Evolutionary conservation across 192 early-diverging fungal genomes (phyloP), one percentile per base, ranked within the genome.

Genomic region (Phycomyces nitens): DNA sequence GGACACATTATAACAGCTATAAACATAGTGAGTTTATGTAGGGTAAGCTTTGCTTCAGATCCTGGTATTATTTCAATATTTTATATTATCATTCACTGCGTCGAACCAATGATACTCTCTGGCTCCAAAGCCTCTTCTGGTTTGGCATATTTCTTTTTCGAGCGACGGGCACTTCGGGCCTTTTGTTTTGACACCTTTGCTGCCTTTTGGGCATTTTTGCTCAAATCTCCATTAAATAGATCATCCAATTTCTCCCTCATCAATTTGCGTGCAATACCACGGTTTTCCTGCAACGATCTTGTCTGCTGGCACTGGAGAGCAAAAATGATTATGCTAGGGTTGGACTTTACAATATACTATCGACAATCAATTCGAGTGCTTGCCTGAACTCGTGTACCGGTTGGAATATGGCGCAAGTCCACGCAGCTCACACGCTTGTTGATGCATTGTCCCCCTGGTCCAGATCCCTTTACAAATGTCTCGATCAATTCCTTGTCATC

Each of bases 361-460:
- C n/a, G 15, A 49, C 18, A 53, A 50, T 22, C 26, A 34, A 62
- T 72, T 1, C 8, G 72, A 41, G 26, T 12, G 40, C 51, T 68
- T 64, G 75, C 80, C 62, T 83, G 84, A 27, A 87, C 78, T 12
- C 80, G 66, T 42, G 86, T 84, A 21, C 82, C 84, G 0, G 90
- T 92, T 14, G 89, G 89, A 27, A 77, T 76, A 77, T 92, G 90
- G 43, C 77, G 69, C 7, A 92, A 72, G 60, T 89, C 85, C 1
- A 90, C 89, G 57, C 89, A 89, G 53, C 77, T 88, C 53, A 81
- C 85, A 5, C 87, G 85, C 59, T 89, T 92, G 75, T 92, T 92
- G 43, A 92, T 81, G 65, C 88, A 89, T 65, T 92, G 90, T 0
- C 90, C 90, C 34, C 90, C 90, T 54, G 86, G 87, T 20, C 90